Base-by-base conservation (phyloP, 2,329 filamentous ascomycete genomes). In the Sporothrix brasiliensis region DNA sequence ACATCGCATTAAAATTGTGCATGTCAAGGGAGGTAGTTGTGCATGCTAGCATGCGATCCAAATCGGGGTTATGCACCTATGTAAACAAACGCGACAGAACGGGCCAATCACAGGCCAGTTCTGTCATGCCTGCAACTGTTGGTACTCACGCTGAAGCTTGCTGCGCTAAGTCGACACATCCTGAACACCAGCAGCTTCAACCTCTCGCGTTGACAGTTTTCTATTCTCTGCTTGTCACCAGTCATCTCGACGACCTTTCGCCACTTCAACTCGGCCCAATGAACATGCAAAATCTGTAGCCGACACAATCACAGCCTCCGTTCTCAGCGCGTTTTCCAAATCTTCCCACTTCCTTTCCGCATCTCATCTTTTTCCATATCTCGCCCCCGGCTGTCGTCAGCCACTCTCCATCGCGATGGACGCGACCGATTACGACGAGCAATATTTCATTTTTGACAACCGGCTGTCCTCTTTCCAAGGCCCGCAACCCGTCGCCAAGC, bases 381-480 rank as follows among this genome's bases (percentile, higher is more conserved):
- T 34, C 58, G 34, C 39, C 5, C 41, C 49, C 30, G 47, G 63
- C 63, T 67, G 30, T 3, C 19, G 19, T 14, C 49, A 41, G 63
- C 63, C 66, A 39, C 16, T n/a, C 44, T 19, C 7, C 44, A 27
- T 53, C 69, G 70, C 27, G 44, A 76, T 75, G 74, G 74, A 75
- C 66, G 73, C 76, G 70, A 76, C 76, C 69, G 80, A 82, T 58
- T 74, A 79, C 54, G 79, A 83, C 50, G 82, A 85, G 70, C 77
- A 79, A 39, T 89, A 84, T 78, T 83, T 86, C 75, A 91, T 91
- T 19, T 89, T 89, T 74, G 89, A 93, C 74, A 90, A 89, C 75
- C 92, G 95, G 63, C 81, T 97, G 49, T 89, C 89, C 44, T 94
- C 93, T 13, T 99, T 98, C 79, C 86, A 91, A 67, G 83, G 83